Percentiles rank a stretch among this genome's conserved stretches.
Evolutionary conservation across 306 rosid genomes (phyloP).

Genomic region (Malus domestica): DNA sequence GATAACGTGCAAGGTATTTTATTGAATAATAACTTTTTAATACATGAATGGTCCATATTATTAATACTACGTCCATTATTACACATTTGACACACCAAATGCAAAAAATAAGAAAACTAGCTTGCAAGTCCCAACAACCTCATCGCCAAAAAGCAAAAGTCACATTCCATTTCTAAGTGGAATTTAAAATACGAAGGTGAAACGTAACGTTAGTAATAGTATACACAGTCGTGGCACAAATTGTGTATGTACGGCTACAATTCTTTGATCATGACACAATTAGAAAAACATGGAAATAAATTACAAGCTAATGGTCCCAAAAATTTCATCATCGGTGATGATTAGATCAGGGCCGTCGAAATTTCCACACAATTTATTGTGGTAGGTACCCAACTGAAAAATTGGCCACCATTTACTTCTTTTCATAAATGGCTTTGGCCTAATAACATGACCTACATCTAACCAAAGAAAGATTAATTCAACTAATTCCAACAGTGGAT

Average conservation of each 20-base stretch:
- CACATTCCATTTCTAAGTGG: slow-evolving; percentile 25
- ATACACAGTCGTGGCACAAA: slow-evolving; percentile 6
- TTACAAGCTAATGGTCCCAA: slow-evolving; percentile 27
- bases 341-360: slow-evolving; percentile 31
- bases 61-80: neutral
- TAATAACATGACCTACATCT: slow-evolving; percentile 43
- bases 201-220: slow-evolving; percentile 17
- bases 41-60: neutral
- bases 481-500: slow-evolving; percentile 45
- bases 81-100: neutral
- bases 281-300: slow-evolving; percentile 10
- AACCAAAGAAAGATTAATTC: slow-evolving; percentile 19
- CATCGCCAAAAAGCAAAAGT: slow-evolving; percentile 22
- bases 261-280: slow-evolving; percentile 12
- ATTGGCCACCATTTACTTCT: slow-evolving; percentile 56
- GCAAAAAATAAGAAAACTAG: neutral
- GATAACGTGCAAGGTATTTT: neutral
- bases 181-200: slow-evolving; percentile 33
- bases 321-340: neutral
- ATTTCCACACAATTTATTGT: slow-evolving; percentile 51
- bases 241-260: neutral
- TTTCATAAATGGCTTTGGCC: slow-evolving; percentile 65
- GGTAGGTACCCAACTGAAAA: slow-evolving; percentile 81
- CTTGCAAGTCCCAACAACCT: slow-evolving; percentile 22
- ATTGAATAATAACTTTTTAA: neutral